Evolutionary conservation across 2,329 filamentous ascomycete species (phyloP).

Genomic region (Coniochaeta sp.): DNA sequence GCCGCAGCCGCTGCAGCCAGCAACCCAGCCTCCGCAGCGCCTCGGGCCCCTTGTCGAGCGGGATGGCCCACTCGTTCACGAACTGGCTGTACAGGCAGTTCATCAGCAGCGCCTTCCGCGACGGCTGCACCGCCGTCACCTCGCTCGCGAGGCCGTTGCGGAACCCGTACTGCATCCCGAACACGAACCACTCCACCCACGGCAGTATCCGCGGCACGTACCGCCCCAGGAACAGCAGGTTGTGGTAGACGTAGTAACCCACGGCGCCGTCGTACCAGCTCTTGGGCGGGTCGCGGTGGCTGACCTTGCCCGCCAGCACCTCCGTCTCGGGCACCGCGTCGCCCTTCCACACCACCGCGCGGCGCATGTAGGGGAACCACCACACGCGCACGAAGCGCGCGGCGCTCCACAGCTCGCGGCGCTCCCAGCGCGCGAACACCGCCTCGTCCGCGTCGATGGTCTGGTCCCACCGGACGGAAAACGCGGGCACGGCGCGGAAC

Average conservation of each 20-base stretch:
- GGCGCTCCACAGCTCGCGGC: conserved; percentile 66
- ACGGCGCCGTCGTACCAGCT: conserved; percentile 77
- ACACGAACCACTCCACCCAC: conserved; percentile 92
- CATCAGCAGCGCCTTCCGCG: conserved; percentile 78
- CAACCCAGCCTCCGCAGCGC: conserved; percentile 74
- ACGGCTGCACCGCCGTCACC: conserved; percentile 71
- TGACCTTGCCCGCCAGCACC: conserved; percentile 34
- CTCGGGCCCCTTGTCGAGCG: conserved; percentile 78
- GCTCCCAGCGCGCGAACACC: conserved; percentile 66
- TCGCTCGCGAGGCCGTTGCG: conserved; percentile 48
- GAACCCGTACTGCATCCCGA: conserved; percentile 97
- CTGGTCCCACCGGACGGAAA: conserved; percentile 83
- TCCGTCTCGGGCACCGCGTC: conserved; percentile 28
- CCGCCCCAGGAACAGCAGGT: conserved; percentile 74
- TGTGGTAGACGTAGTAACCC: conserved; percentile 88
- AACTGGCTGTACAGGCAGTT: conserved; percentile 98
- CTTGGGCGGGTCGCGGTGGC: conserved; percentile 45
- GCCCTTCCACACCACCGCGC: conserved; percentile 86
- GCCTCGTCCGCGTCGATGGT: conserved; percentile 62
- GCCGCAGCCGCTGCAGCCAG: conserved; percentile 63
- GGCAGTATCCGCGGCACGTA: conserved; percentile 74
- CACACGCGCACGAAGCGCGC: conserved; percentile 89
- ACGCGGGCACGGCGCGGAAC: conserved; percentile 70
- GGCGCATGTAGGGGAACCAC: conserved; percentile 92
- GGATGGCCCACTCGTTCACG: conserved; percentile 96